Evolutionary conservation across 1,284 basidiomycete species (phyloP).

Genomic region (Heterobasidion parviporum): DNA sequence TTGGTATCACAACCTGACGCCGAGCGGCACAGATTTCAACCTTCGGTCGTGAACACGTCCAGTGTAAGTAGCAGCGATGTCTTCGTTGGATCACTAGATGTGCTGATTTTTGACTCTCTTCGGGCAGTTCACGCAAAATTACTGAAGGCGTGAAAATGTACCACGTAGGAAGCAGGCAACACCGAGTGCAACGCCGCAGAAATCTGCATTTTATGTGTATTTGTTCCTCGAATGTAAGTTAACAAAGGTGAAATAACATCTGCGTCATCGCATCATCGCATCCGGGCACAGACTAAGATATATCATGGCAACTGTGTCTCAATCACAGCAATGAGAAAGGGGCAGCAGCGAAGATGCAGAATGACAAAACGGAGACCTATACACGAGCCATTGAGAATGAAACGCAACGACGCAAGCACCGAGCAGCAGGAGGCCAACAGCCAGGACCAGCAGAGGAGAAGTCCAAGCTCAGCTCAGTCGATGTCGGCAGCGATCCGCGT

Average conservation of each 20-base stretch:
- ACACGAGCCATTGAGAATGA: too few species aligned
- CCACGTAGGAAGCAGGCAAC: not conserved
- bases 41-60: constrained; percentile 44
- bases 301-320: too few species aligned
- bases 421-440: not conserved
- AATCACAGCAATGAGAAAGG: too few species aligned
- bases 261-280: too few species aligned
- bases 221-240: not conserved
- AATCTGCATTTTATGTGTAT: not conserved
- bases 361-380: too few species aligned
- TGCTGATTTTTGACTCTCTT: not conserved
- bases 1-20: not conserved
- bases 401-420: too few species aligned
- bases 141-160: constrained; percentile 47
- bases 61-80: constrained; percentile 21
- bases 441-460: not conserved
- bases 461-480: not conserved
- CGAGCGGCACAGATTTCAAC: constrained; percentile 46
- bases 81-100: not conserved
- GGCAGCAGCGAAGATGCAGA: too few species aligned
- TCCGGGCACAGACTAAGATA: too few species aligned
- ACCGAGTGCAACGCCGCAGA: not conserved
- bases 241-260: not conserved
- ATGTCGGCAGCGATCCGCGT: constrained; percentile 32
- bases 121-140: constrained; percentile 68